Percentiles rank a stretch among this genome's conserved stretches.
Conservation (phyloP, 441 rosid genomes). For the Corymbia calophylla region DNA sequence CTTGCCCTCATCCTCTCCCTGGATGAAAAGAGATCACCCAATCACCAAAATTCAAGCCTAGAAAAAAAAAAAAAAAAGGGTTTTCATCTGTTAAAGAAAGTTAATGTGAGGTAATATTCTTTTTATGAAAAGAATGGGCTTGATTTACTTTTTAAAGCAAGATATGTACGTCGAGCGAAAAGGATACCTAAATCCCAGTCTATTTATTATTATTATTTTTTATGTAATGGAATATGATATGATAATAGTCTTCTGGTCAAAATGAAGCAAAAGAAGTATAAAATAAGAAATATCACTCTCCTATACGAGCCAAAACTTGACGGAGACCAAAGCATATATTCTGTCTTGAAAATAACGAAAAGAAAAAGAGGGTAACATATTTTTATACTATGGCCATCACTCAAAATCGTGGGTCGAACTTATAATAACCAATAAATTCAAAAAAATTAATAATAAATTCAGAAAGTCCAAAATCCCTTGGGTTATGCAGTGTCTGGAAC, state of each 20-base stretch:
- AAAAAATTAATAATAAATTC: not conserved
- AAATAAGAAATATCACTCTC: not conserved
- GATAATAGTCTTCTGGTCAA: not conserved
- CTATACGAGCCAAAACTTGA: not conserved
- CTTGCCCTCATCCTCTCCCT: not conserved
- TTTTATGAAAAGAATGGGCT: not conserved
- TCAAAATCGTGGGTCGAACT: not conserved
- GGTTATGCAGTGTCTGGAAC: not conserved
- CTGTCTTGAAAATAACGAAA: not conserved
- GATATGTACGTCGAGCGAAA: not conserved
- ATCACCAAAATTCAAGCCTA: not conserved
- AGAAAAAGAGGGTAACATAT: not conserved
- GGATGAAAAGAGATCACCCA: not conserved
- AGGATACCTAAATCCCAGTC: not conserved
- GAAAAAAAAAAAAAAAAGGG: not conserved
- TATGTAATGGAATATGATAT: not conserved
- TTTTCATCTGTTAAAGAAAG: not conserved
- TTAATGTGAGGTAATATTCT: not conserved
- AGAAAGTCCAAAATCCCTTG: not conserved
- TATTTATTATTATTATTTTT: not conserved
- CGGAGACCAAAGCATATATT: not conserved
- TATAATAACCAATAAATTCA: not conserved
- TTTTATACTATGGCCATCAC: not conserved
- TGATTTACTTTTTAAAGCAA: not conserved
- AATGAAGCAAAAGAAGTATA: not conserved